phyloP scores from a whole-genome alignment of 768 basidiomycete genomes.

The Russula foetens region DNA sequence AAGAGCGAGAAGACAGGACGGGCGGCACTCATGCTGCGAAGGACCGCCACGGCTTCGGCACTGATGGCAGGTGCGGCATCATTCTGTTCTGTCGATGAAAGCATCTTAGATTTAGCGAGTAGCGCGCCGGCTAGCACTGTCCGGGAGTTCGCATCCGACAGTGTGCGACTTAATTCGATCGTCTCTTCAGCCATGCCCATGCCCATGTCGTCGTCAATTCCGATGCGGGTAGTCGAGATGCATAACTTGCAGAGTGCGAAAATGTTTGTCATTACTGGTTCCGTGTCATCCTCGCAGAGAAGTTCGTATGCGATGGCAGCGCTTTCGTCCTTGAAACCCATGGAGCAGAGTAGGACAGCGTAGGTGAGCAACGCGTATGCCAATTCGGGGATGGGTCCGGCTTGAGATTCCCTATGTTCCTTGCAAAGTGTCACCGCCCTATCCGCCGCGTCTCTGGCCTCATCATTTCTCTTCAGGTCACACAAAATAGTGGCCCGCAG shows the following conservation, averaged over 20 bases:
- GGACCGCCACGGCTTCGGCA: not conserved
- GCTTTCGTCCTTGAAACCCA: not conserved
- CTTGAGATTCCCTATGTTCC: not conserved
- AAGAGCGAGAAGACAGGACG: not conserved
- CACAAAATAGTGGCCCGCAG: conserved; percentile 1
- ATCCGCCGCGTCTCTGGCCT: not conserved
- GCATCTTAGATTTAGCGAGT: conserved; percentile 5
- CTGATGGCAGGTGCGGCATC: not conserved
- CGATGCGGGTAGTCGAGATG: not conserved
- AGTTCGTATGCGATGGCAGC: conserved; percentile 6
- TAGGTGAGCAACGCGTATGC: conserved; percentile 2
- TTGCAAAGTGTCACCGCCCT: not conserved
- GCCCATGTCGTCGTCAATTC: not conserved
- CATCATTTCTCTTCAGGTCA: conserved; percentile 5
- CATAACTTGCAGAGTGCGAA: not conserved
- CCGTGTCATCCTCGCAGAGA: not conserved
- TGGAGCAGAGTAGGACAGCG: not conserved
- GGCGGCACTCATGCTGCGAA: not conserved
- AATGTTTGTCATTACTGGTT: not conserved
- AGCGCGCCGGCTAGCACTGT: not conserved
- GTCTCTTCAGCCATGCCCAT: not conserved
- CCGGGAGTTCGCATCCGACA: not conserved
- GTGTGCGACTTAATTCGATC: not conserved
- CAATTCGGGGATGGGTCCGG: not conserved
- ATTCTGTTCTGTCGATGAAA: conserved; percentile 1